phyloP scores from a whole-genome alignment of 495 filamentous ascomycete species.

The Penicillium malachiteum region DNA sequence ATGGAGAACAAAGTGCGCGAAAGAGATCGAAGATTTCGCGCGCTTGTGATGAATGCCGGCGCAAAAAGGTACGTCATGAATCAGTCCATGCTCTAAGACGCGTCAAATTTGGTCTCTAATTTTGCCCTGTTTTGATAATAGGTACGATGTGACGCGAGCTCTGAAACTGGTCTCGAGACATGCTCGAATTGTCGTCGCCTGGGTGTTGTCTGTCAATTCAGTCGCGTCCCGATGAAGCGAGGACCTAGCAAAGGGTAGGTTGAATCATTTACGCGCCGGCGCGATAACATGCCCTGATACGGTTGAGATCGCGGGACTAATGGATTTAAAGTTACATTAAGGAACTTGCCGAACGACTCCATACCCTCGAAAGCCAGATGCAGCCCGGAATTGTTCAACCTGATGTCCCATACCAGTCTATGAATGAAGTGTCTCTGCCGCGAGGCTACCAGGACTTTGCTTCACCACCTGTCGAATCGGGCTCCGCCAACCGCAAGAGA shows the following conservation, averaged over 20 bases:
- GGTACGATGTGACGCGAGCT: constrained; percentile 89
- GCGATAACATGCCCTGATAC: neutral
- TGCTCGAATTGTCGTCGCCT: constrained; percentile 87
- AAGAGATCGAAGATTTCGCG: constrained; percentile 91
- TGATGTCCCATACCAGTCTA: constrained; percentile 45
- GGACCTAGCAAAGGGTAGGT: constrained; percentile 91
- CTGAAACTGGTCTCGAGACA: constrained; percentile 72
- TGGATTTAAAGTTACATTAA: constrained; percentile 75
- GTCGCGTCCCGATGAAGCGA: constrained; percentile 89
- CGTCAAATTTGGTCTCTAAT: constrained; percentile 21
- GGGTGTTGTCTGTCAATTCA: constrained; percentile 78
- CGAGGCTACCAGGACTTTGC: constrained; percentile 50
- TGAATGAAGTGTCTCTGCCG: constrained; percentile 48
- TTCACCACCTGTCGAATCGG: constrained; percentile 44
- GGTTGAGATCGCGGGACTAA: constrained; percentile 17
- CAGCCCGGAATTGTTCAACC: constrained; percentile 47
- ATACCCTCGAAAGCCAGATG: constrained; percentile 74
- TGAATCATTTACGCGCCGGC: neutral
- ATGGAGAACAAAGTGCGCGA: constrained; percentile 65
- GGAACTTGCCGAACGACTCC: constrained; percentile 85
- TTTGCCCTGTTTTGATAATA: constrained; percentile 25
- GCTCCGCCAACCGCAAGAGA: constrained; percentile 49
- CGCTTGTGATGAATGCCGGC: constrained; percentile 91
- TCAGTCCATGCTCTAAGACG: constrained; percentile 14
- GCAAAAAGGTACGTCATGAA: constrained; percentile 70